Base-by-base conservation (phyloP, 208 protist species). In the Acanthamoeba comandoni region DNA sequence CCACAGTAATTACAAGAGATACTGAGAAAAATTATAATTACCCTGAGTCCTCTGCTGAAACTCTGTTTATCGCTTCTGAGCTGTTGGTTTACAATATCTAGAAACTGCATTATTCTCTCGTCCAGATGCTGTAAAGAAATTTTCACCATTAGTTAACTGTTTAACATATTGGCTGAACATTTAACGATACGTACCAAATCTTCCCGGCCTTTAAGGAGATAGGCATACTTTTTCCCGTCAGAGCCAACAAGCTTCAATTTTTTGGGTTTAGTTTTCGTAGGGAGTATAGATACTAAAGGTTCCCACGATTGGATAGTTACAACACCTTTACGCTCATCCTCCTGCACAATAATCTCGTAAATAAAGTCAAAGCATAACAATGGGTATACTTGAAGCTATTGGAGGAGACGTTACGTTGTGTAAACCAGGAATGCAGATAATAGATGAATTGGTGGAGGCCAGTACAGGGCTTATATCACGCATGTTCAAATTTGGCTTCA, bases 81-180 rank as follows among this genome's bases (percentile, higher is more conserved):
- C 5, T 96, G 13, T 26, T 93, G 55, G 64, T 96, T 96, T 8
- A 95, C 67, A 12, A 93, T 75, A 22, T 79, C 80, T 2, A 96
- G 48, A 0, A 96, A 64, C 31, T 96, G 95, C 95, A 96, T 96
- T 11, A 96, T 92, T 31, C 95, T 55, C 52, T 96, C 95, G 70
- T 96, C 95, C 2, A 96, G 53, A 65, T 95, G 93, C 55, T 92
- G 43, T 8, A 9, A n/a, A 24, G 13, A 22, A 19, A 55, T 29
- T 15, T 24, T 8, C 31, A 58, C 17, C 13, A 19, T 12, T 15
- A 9, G 15, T 26, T 2, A 51, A 17, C 19, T 31, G 29, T 64
- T 75, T 79, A 79, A 79, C n/a, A 79, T 79, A 4, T 79, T 22
- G 39, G 2, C 4, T 31, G 26, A 31, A 24, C 58, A 65, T 79